Evolutionary conservation across 495 filamentous ascomycete genomes (phyloP).

Genomic region (Hypomontagnella submonticulosa): DNA sequence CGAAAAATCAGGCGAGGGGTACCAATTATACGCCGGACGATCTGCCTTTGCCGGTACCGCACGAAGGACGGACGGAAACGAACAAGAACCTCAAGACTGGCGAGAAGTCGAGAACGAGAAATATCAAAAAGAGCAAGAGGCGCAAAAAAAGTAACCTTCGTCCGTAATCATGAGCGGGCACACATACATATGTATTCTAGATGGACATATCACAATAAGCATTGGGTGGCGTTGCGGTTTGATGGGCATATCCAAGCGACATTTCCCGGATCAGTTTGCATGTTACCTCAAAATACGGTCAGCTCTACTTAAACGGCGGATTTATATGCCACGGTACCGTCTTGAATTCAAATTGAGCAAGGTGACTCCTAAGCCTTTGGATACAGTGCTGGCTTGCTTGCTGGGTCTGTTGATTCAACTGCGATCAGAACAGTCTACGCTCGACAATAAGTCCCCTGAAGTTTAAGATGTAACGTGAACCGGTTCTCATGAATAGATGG

Average conservation of each 20-base stretch:
- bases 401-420: too few species aligned
- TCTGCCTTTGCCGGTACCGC: slow-evolving; percentile 70
- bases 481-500: too few species aligned
- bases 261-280: slow-evolving; percentile 4
- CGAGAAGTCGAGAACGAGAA: slow-evolving; percentile 67
- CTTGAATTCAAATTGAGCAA: neutral
- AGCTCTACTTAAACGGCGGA: slow-evolving; percentile 20
- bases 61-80: slow-evolving; percentile 62
- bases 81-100: slow-evolving; percentile 63
- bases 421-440: too few species aligned
- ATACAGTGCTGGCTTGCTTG: too few species aligned
- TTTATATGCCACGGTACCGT: neutral
- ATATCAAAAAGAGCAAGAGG: slow-evolving; percentile 52
- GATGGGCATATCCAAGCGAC: slow-evolving; percentile 16
- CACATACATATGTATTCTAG: neutral
- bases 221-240: slow-evolving; percentile 40
- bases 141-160: slow-evolving; percentile 27
- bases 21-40: slow-evolving; percentile 84
- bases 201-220: slow-evolving; percentile 25
- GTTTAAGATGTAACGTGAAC: too few species aligned
- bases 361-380: neutral
- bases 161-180: neutral
- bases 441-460: too few species aligned
- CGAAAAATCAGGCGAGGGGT: slow-evolving; percentile 61
- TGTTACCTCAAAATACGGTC: slow-evolving; percentile 3